A percentile compares a stretch with the other conserved stretches of the same genome.
phyloP scores from a whole-genome alignment of 768 basidiomycete genomes.

The Termitomyces sp. region DNA sequence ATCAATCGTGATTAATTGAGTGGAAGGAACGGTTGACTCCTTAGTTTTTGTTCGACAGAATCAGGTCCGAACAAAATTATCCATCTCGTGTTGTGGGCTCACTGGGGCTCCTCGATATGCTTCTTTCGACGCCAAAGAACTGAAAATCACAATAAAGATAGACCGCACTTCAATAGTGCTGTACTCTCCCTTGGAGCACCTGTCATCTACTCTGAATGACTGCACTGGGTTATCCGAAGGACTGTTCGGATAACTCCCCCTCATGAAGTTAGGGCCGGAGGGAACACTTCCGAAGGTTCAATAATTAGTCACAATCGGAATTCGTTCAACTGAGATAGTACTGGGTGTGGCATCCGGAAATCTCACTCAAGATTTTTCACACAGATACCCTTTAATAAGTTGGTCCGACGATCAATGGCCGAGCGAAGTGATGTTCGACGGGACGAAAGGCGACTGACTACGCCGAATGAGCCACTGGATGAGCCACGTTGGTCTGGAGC shows the following conservation, averaged over 20 bases:
- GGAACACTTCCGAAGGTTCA: conserved; percentile 1
- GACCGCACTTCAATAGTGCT: conserved; percentile 1
- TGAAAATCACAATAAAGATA: not conserved
- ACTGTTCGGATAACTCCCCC: conserved; percentile 10
- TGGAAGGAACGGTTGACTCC: not conserved
- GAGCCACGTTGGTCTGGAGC: conserved; percentile 8
- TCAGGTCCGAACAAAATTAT: not conserved
- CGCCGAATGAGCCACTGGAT: conserved; percentile 6
- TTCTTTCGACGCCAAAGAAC: not conserved
- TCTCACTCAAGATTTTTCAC: conserved; percentile 4
- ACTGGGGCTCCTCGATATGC: conserved; percentile 3
- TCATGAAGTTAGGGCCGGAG: conserved; percentile 15
- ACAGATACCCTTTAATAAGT: not conserved
- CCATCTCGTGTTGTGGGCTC: too few relatives aligned
- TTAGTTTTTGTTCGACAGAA: not conserved
- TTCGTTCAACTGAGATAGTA: conserved; percentile 2
- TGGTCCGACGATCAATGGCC: conserved; percentile 2
- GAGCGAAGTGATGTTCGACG: not conserved
- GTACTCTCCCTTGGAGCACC: conserved; percentile 14
- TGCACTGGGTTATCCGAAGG: conserved; percentile 15
- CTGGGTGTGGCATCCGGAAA: conserved; percentile 4
- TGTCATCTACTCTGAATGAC: conserved; percentile 10
- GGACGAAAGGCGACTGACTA: not conserved
- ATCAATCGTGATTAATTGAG: not conserved
- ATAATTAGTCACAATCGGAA: conserved; percentile 7